Conservation (phyloP, 805 yeast genomes). For the Scheffersomyces stipitis region DNA sequence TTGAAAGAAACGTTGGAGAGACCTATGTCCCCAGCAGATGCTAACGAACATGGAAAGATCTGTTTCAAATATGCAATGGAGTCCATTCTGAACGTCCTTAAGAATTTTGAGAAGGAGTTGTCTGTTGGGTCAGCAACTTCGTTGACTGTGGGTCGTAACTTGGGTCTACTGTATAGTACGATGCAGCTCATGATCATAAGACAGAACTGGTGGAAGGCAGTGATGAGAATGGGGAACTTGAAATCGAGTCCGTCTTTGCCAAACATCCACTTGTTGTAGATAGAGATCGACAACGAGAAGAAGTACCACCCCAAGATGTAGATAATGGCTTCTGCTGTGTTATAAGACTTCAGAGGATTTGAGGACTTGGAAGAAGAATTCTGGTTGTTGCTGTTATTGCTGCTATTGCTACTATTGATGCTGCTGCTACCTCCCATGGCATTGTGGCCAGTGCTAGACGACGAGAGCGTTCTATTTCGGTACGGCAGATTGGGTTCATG, state of each 20-base stretch:
- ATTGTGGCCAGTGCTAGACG: too few species aligned
- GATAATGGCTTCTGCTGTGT: conserved; percentile 18
- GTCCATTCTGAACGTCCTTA: conserved; percentile 21
- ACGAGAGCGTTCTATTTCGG: too few species aligned
- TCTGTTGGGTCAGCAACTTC: conserved; percentile 2
- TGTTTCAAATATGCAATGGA: conserved; percentile 41
- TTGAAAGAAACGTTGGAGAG: conserved; percentile 82
- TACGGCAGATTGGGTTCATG: too few species aligned
- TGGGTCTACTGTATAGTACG: conserved; percentile 47
- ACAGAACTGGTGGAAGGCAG: conserved; percentile 80
- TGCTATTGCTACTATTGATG: too few species aligned
- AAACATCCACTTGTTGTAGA: conserved; percentile 98
- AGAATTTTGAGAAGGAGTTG: conserved; percentile 11
- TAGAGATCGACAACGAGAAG: conserved; percentile 65
- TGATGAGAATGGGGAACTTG: conserved; percentile 79
- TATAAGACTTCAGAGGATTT: too few species aligned
- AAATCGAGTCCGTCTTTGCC: conserved; percentile 69
- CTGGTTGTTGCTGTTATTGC: too few species aligned
- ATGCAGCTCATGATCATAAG: conserved; percentile 54
- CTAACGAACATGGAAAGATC: conserved; percentile 80
- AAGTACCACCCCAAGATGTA: conserved; percentile 64
- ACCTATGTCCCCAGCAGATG: conserved; percentile 93
- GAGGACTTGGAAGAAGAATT: too few species aligned
- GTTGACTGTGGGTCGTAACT: conserved; percentile 41
- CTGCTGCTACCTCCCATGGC: too few species aligned